Conservation (phyloP, 768 basidiomycete species). For the Psilocybe cyanescens region DNA sequence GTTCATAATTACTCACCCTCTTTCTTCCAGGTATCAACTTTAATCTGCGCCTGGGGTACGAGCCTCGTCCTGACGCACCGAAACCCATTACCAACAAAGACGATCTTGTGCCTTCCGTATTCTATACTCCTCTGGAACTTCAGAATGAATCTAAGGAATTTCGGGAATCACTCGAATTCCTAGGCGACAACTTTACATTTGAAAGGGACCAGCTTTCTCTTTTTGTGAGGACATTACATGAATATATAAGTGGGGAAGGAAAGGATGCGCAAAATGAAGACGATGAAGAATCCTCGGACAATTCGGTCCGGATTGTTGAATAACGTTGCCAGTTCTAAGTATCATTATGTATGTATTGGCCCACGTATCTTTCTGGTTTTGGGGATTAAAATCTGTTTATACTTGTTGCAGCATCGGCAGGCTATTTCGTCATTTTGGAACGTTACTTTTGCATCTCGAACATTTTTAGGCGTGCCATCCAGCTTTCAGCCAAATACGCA, state of each 20-base stretch:
- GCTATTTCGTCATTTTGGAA: neutral
- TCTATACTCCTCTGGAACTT: conserved; percentile 66
- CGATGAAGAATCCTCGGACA: conserved; percentile 26
- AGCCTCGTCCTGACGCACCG: conserved; percentile 33
- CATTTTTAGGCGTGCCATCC: conserved; percentile 34
- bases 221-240: conserved; percentile 66
- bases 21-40: conserved; percentile 59
- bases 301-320: conserved; percentile 24
- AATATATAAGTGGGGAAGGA: conserved; percentile 46
- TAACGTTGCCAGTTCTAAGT: conserved; percentile 5
- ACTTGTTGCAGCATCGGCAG: neutral
- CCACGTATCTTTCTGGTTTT: neutral
- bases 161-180: conserved; percentile 61
- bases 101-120: conserved; percentile 50
- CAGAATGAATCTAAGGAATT: conserved; percentile 64
- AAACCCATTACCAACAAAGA: conserved; percentile 36
- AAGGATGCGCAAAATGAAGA: conserved; percentile 34
- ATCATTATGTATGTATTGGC: neutral
- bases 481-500: conserved; percentile 61
- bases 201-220: conserved; percentile 64
- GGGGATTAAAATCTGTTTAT: neutral
- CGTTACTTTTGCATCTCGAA: neutral
- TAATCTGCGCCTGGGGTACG: conserved; percentile 52
- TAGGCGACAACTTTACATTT: conserved; percentile 71
- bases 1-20: neutral